phyloP scores from a whole-genome alignment of 345 rosid species.

The Eucalyptus dawsonii region DNA sequence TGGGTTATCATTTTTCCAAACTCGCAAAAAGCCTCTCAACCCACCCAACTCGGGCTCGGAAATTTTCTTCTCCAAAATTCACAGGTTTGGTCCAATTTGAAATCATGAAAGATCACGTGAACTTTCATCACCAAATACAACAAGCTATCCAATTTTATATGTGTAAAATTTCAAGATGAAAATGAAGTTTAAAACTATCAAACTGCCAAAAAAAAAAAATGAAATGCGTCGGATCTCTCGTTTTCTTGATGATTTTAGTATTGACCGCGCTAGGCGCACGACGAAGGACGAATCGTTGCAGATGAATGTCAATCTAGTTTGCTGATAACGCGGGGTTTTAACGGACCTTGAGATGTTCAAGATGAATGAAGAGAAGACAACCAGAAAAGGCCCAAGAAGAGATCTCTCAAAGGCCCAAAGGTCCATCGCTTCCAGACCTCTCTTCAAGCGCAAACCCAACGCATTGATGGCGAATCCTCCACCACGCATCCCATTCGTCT shows the following conservation, averaged over 20 bases:
- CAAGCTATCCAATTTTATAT: not conserved
- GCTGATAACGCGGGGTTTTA: not conserved
- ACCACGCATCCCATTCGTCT: not conserved
- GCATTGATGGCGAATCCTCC: not conserved
- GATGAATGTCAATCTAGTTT: not conserved
- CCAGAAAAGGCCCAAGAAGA: not conserved
- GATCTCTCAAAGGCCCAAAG: not conserved
- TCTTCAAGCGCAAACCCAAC: not conserved
- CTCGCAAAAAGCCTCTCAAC: not conserved
- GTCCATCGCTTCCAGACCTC: not conserved
- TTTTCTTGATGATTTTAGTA: not conserved
- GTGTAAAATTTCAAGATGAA: not conserved
- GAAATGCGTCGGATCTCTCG: not conserved
- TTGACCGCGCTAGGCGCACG: not conserved
- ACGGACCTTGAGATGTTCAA: not conserved
- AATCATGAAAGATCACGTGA: not conserved
- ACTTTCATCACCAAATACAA: not conserved
- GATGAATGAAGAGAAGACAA: not conserved
- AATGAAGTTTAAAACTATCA: not conserved
- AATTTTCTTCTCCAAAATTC: not conserved
- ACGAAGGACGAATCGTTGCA: not conserved
- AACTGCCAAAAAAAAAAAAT: not conserved
- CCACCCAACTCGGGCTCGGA: accelerated
- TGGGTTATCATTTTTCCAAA: accelerated
- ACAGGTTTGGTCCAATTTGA: not conserved